phyloP scores from a whole-genome alignment of 768 basidiomycete genomes.

The Pluteus cervinus region DNA sequence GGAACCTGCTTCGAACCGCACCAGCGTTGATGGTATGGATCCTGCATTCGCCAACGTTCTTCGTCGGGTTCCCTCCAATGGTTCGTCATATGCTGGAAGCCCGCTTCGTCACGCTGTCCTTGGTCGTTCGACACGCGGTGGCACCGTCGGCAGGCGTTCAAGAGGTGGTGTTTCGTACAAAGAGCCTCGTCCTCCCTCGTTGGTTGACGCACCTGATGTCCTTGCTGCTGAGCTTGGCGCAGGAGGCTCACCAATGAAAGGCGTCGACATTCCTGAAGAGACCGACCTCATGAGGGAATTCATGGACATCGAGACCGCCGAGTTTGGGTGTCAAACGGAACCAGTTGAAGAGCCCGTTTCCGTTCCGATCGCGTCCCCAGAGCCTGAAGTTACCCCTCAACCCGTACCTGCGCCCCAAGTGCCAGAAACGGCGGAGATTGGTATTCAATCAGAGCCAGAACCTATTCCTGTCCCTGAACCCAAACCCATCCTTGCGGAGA shows the following conservation, averaged over 20 bases:
- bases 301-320: conserved; percentile 46
- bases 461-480: conserved; percentile 18
- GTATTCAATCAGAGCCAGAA: conserved; percentile 33
- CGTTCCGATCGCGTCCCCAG: no score
- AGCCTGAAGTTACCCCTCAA: conserved; percentile 6
- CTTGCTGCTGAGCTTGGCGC: conserved; percentile 56
- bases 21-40: conserved; percentile 83
- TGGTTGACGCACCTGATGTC: conserved; percentile 68
- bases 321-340: conserved; percentile 67
- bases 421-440: conserved; percentile 28
- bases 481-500: conserved; percentile 23
- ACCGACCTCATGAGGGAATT: conserved; percentile 29
- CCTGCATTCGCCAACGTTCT: conserved; percentile 79
- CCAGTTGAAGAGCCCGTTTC: conserved; percentile 20
- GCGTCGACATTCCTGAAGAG: conserved; percentile 10
- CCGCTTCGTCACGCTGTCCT: conserved; percentile 59
- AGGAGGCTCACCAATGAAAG: conserved; percentile 37
- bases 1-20: conserved; percentile 47
- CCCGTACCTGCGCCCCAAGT: conserved; percentile 2
- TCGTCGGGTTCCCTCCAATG: conserved; percentile 46
- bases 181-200: conserved; percentile 62
- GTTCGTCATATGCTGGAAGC: conserved; percentile 42
- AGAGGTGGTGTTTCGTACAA: conserved; percentile 68
- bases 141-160: conserved; percentile 43
- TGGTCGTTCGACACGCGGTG: conserved; percentile 42